Evolutionary conservation across 345 rosid genomes (phyloP), one percentile per base, ranked within the genome.

Genomic region (Arabidopsis arenosa): DNA sequence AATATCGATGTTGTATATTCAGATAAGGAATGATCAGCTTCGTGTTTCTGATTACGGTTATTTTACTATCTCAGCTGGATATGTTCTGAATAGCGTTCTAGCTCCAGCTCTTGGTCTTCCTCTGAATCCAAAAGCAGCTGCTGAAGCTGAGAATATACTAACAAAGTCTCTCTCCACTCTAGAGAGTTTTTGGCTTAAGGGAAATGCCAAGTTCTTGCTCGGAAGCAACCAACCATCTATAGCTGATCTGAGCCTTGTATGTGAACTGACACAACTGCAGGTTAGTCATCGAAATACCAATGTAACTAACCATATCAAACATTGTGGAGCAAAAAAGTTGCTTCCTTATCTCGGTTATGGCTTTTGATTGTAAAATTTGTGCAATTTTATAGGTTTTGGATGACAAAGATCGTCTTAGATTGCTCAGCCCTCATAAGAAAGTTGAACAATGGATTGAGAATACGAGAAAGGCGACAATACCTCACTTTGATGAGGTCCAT

Each of bases 231-330:
- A 87, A 68, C 94, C 94, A 43, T 85, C 96, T 12, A 84, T 93
- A 70, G 97, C 96, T 59, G 97, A 93, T 82, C 84, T 93, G 55
- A 87, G 89, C 87, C 90, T 93, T 26, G 89, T 86, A 7, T 93
- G 96, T 69, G 93, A 91, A 76, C 73, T 91, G 70, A 90, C 79
- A 89, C 96, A 88, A 67, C 86, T 90, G 61, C 89, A 90, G 92
- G 95, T 90, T 0, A 13, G 11, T 10, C 7, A 56, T 54, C 14
- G 6, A 40, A 11, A 23, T 40, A 15, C 53, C 15, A 54, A 26
- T 54, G 65, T 13, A 58, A 54, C 56, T 43, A 53, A 43, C 0
- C 23, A 21, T 15, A 43, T 13, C 45, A 47, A 56, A 28, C 28
- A 55, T 18, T 54, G 4, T 55, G 4, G 32, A 23, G 32, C 32